Evolutionary conservation across 306 rosid genomes (phyloP).

Genomic region (Corylus heterophylla): DNA sequence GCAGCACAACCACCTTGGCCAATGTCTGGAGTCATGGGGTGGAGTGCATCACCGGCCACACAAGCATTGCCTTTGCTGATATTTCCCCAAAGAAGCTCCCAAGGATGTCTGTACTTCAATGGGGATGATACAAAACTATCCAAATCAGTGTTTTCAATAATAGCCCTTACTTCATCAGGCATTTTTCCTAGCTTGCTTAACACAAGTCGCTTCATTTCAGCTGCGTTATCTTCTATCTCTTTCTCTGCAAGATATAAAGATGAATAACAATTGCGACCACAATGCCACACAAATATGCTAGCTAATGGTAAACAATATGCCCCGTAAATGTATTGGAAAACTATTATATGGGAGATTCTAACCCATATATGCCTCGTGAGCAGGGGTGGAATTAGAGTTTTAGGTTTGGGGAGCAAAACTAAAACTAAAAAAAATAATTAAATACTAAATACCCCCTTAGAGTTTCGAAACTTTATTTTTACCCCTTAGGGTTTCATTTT

Average conservation of each 20-base stretch:
- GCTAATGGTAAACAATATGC: too few species aligned
- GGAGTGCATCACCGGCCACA: slow-evolving; percentile 71
- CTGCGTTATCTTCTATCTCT: slow-evolving; percentile 14
- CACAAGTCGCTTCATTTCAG: slow-evolving; percentile 24
- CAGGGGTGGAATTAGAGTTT: too few species aligned
- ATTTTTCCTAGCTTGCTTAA: slow-evolving; percentile 32
- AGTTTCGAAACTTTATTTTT: too few species aligned
- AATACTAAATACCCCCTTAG: too few species aligned
- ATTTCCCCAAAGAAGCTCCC: slow-evolving; percentile 63
- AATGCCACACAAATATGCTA: too few species aligned
- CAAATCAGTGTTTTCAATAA: slow-evolving; percentile 22
- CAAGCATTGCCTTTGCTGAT: slow-evolving; percentile 66
- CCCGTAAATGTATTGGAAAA: too few species aligned
- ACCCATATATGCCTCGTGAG: too few species aligned
- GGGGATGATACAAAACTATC: slow-evolving; percentile 38
- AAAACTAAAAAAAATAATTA: too few species aligned
- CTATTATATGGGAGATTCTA: too few species aligned
- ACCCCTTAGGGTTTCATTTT: too few species aligned
- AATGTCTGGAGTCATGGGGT: slow-evolving; percentile 67
- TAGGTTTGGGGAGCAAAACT: too few species aligned
- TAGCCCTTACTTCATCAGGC: slow-evolving; percentile 12
- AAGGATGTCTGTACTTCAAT: slow-evolving; percentile 55
- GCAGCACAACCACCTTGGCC: slow-evolving; percentile 73
- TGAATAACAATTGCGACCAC: too few species aligned
- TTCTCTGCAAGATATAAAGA: slow-evolving; percentile 7